Percentiles rank a stretch among this genome's conserved stretches.
Evolutionary conservation across 75 land plant genomes (phyloP).

Genomic region (Cryptomeria japonica): DNA sequence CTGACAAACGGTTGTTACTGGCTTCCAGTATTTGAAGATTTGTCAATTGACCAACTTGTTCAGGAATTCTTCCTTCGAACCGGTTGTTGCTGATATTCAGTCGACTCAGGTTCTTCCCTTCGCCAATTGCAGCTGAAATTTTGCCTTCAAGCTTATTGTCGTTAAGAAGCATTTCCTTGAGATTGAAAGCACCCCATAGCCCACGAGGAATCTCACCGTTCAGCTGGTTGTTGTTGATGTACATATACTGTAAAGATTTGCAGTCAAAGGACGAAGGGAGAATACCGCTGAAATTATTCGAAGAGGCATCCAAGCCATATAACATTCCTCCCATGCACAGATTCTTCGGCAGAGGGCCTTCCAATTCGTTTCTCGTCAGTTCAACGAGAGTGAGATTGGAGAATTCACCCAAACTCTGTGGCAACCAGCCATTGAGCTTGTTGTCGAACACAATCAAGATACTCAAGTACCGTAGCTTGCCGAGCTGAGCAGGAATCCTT

Average conservation of each 20-base stretch:
- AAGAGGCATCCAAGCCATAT: neutral
- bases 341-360: neutral
- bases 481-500: neutral
- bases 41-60: neutral
- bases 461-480: neutral
- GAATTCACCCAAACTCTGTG: neutral
- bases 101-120: neutral
- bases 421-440: neutral
- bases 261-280: neutral
- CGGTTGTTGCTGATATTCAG: neutral
- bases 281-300: neutral
- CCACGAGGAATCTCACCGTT: neutral
- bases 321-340: neutral
- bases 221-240: neutral
- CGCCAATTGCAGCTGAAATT: neutral
- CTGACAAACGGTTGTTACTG: constrained; percentile 30
- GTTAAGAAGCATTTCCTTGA: too few relatives aligned
- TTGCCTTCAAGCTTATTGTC: neutral
- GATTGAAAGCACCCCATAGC: neutral
- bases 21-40: constrained; percentile 32
- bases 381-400: neutral
- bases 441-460: neutral
- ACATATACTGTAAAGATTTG: neutral
- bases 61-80: neutral
- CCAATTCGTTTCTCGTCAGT: neutral